Evolutionary conservation across 2,329 filamentous ascomycete genomes (phyloP), one percentile per base, ranked within the genome.

Genomic region (Aspergillus chevalieri): DNA sequence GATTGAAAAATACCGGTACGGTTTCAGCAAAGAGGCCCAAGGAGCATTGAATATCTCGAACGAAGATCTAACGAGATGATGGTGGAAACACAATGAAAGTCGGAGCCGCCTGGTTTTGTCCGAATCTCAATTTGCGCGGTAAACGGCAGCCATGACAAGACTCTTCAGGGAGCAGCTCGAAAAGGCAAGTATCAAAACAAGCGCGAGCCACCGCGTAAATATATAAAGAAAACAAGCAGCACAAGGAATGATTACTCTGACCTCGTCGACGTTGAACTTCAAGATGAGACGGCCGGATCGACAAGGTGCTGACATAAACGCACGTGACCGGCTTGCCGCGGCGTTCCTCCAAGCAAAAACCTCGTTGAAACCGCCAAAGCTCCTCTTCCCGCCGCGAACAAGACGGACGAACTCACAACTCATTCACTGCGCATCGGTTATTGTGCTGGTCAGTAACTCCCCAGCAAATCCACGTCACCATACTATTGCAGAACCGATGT

Each of bases 341-440:
- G 50, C 26, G 50, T 47, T 50, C 44, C 39, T 45, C 50, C 22
- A 26, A 45, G 52, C 57, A 60, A 58, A 30, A 41, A 60, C 57
- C 58, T 60, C 55, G 47, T 51, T 50, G 48, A 51, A 15, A 19
- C 38, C 8, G 43, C 42, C 44, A 51, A 54, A 60, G 55, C 54
- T 58, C 54, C 58, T 57, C 53, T 57, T 54, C 56, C 52, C 39
- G 52, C 48, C 50, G 52, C 49, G 49, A 50, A 47, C 47, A 52
- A 53, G 50, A 47, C 51, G 14, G 46, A 43, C 41, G 39, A 50
- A 50, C 46, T 43, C 50, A 12, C 41, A 39, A 43, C 44, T 43
- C 51, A 48, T 53, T 49, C 48, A 47, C 48, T 54, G 47, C 58
- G 45, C 52, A 51, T 50, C 49, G 51, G 36, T 43, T 43, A 46